phyloP scores from a whole-genome alignment of 768 basidiomycete genomes.

The Psilocybe cyanescens region DNA sequence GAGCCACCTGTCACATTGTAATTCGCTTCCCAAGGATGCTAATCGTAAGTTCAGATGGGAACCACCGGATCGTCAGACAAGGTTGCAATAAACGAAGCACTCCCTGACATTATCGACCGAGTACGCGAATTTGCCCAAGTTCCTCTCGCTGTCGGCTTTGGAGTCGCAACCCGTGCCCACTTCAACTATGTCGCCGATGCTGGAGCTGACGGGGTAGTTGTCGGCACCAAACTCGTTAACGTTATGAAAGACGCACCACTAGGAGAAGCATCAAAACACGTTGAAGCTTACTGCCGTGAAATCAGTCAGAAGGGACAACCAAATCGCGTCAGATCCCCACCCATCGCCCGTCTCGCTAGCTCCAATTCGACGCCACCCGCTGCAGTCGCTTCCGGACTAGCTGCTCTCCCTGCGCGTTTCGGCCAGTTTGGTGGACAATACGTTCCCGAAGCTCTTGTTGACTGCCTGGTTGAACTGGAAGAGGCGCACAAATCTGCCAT shows the following conservation, averaged over 20 bases:
- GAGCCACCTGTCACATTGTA: constrained; percentile 12
- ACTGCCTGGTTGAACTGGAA: constrained; percentile 89
- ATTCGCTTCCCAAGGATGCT: constrained; percentile 2
- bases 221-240: constrained; percentile 85
- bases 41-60: constrained; percentile 71
- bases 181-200: constrained; percentile 84
- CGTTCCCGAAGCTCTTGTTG: constrained; percentile 95
- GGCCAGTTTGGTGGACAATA: constrained; percentile 98
- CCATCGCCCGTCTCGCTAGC: constrained; percentile 28
- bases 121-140: constrained; percentile 79
- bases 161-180: constrained; percentile 88
- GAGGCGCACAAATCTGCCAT: constrained; percentile 87
- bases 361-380: constrained; percentile 26
- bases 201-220: constrained; percentile 95
- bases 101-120: constrained; percentile 84
- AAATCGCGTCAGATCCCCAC: constrained; percentile 37
- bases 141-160: constrained; percentile 96
- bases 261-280: constrained; percentile 50
- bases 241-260: constrained; percentile 71
- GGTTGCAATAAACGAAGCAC: constrained; percentile 69
- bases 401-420: constrained; percentile 78
- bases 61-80: constrained; percentile 91
- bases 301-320: constrained; percentile 54
- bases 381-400: constrained; percentile 37
- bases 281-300: constrained; percentile 77